Evolutionary conservation across 148 eudicot species (phyloP).

Genomic region (Rhododendron griersonianum): DNA sequence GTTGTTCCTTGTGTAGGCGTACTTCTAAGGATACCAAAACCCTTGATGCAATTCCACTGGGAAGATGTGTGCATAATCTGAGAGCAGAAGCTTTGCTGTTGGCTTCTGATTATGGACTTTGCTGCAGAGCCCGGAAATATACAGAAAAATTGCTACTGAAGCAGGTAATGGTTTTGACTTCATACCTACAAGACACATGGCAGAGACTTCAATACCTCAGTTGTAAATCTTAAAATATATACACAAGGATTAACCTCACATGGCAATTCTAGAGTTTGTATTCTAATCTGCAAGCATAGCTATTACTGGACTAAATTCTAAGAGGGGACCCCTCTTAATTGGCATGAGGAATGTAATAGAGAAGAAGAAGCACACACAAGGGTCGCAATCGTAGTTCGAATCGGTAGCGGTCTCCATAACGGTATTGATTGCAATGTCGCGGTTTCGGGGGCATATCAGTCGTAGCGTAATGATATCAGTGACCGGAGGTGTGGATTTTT

Average conservation of each 20-base stretch:
- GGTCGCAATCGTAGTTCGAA: not conserved
- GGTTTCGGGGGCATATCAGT: no score
- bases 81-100: not conserved
- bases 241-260: not conserved
- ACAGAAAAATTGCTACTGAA: not conserved
- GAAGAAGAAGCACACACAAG: not conserved
- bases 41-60: not conserved
- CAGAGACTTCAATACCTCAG: not conserved
- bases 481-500: no score
- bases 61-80: not conserved
- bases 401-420: no score
- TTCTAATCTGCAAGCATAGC: not conserved
- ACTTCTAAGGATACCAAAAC: not conserved
- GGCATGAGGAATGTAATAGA: not conserved
- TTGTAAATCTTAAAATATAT: not conserved
- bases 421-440: not conserved
- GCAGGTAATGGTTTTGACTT: not conserved
- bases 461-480: no score
- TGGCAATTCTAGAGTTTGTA: not conserved
- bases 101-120: constrained; percentile 4
- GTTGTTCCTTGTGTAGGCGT: not conserved
- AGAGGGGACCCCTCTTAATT: not conserved
- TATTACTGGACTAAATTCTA: not conserved
- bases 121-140: not conserved
- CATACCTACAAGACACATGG: not conserved